Evolutionary conservation across 73 alveolate genomes (phyloP).

Genomic region (Paramecium caudatum): DNA sequence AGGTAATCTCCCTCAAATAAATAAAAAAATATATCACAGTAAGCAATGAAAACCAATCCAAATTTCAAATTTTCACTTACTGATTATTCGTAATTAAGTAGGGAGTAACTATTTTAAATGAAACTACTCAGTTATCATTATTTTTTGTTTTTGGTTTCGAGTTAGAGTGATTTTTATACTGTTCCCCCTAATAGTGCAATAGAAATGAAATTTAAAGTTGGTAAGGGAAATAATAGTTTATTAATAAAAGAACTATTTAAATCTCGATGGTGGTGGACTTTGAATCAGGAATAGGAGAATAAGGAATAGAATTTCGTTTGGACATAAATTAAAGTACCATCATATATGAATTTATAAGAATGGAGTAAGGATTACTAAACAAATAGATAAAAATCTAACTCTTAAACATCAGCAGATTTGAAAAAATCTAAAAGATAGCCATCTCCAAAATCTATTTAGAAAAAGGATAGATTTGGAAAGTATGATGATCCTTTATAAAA

Average conservation of each 20-base stretch:
- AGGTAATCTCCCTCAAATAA: not conserved
- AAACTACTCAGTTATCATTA: constrained; percentile 36
- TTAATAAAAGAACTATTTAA: constrained; percentile 35
- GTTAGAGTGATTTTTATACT: constrained; percentile 4
- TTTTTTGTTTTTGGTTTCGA: constrained; percentile 36
- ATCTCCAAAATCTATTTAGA: not conserved
- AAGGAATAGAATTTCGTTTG: constrained; percentile 49
- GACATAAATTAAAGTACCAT: constrained; percentile 56
- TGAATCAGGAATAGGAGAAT: not conserved
- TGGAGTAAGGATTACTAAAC: not conserved
- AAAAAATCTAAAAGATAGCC: not conserved
- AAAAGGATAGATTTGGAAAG: constrained; percentile 27
- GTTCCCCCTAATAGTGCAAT: not conserved
- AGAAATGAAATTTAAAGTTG: constrained; percentile 51
- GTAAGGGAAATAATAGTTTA: constrained; percentile 50
- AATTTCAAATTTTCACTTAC: constrained; percentile 45
- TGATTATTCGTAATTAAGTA: constrained; percentile 28
- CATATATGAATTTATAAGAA: constrained; percentile 24
- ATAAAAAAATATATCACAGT: constrained; percentile 10
- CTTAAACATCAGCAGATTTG: not conserved
- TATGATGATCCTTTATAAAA: constrained; percentile 50
- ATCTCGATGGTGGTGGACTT: constrained; percentile 70
- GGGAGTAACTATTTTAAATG: constrained; percentile 34
- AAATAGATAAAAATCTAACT: not conserved
- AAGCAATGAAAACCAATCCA: not conserved